phyloP scores from a whole-genome alignment of 331 rosid species.

The Acacia concinna region DNA sequence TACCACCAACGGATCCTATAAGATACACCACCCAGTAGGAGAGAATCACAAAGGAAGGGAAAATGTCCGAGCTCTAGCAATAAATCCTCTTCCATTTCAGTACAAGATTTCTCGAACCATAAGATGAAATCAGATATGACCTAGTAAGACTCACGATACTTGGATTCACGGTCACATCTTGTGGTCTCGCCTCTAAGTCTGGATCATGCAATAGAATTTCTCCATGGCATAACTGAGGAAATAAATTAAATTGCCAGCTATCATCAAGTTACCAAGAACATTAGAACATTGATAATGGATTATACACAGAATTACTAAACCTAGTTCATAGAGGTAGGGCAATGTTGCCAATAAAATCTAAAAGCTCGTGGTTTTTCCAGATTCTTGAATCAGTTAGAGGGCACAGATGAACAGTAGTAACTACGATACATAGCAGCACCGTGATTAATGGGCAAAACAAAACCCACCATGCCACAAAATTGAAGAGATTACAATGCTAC shows the following conservation, averaged over 20 bases:
- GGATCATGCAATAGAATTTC: neutral
- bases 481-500: conserved; percentile 46
- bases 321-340: conserved; percentile 21
- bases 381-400: conserved; percentile 43
- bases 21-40: neutral
- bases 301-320: conserved; percentile 29
- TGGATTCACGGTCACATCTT: neutral
- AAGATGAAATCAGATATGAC: neutral
- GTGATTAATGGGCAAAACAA: conserved; percentile 28
- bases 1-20: neutral
- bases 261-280: neutral
- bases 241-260: neutral
- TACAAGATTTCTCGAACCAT: neutral
- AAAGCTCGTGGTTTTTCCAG: conserved; percentile 33
- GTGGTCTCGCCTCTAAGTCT: neutral
- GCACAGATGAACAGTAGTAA: neutral
- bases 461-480: conserved; percentile 34
- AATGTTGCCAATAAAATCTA: conserved; percentile 17
- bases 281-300: neutral
- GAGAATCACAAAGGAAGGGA: neutral
- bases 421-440: conserved; percentile 30
- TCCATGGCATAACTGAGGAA: neutral
- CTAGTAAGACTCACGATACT: neutral
- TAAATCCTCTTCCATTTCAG: neutral
- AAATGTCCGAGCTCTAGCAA: neutral